Base-by-base conservation (phyloP, 495 filamentous ascomycete genomes). In the Aspergillus kassunensis region DNA sequence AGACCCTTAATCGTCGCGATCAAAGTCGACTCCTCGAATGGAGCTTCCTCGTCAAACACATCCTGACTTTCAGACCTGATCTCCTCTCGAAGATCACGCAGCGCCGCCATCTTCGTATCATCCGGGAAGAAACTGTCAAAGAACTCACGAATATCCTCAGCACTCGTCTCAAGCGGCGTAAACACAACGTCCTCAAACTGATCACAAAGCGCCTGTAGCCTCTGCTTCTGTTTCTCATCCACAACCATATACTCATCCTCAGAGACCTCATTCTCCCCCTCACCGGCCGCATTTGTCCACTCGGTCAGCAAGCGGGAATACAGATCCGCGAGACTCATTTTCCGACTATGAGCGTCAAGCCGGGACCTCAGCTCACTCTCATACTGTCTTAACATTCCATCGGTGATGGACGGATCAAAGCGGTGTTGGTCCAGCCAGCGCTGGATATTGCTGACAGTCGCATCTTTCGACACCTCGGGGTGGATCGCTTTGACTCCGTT, bases 301-400 rank as follows among this genome's bases (percentile, higher is more conserved):
- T 85, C 78, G 0, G 73, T 83, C 31, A 83, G 70, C 10, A 85
- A 62, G 40, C 74, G 70, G 19, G 76, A 80, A 57, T 83, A 84
- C 12, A 85, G 57, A 45, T 74, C 70, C 1, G 79, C 79, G 27
- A 82, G 78, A 40, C 75, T 60, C 25, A 75, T 74, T 41, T 78
- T 80, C 21, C 73, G 62, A 20, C 77, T 78, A 49, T 80, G 76
- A 2, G 66, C 61, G 39, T 77, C 66, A 4, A 78, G 64, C 39
- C 66, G 61, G n/a, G 66, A 61, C 23, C 66, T 47, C 12, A 82
- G 59, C 9, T 66, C 62, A 4, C 62, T 54, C 55, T 81, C 70
- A 71, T 75, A 82, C 15, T 65, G 54, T 4, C 54, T 33, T 8
- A 75, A 54, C 33, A 66, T 59, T 7, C 48, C 41, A 13, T 54